A percentile compares a stretch with the other conserved stretches of the same genome.
These are phyloP conservation scores for Amyloporia xantha DNA, from an alignment of 768 basidiomycete genomes.

Conservation along the genomic window DNA sequence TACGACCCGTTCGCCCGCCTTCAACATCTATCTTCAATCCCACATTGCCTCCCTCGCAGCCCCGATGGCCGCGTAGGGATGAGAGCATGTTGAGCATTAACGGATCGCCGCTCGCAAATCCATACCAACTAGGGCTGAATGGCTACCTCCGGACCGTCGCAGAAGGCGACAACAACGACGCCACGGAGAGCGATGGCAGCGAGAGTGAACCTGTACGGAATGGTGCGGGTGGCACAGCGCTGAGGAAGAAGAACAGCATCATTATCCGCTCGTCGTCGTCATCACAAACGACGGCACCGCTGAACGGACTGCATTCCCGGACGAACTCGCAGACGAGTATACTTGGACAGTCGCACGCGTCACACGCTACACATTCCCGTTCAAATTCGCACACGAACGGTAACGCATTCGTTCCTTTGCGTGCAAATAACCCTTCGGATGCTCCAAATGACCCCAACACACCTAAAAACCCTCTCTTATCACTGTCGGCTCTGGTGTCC, in stretches of 20 bases:
- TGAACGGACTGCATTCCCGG: constrained; percentile 37
- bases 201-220: constrained; percentile 21
- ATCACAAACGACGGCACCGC: constrained; percentile 6
- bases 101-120: constrained; percentile 77
- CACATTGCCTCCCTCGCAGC: constrained; percentile 38
- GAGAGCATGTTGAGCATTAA: constrained; percentile 79
- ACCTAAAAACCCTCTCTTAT: constrained; percentile 7
- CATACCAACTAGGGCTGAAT: constrained; percentile 61
- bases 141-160: constrained; percentile 41
- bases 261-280: constrained; percentile 27
- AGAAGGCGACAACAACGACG: constrained; percentile 26
- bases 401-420: constrained; percentile 6
- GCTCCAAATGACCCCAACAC: constrained; percentile 7
- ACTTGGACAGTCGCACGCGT: constrained; percentile 27
- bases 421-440: constrained; percentile 7
- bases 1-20: constrained; percentile 31
- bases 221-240: constrained; percentile 18
- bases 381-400: constrained; percentile 15
- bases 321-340: constrained; percentile 47
- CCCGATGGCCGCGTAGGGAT: constrained; percentile 64
- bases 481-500: constrained; percentile 55
- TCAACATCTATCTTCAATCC: constrained; percentile 72
- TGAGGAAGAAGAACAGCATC: constrained; percentile 32
- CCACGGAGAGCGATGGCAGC: constrained; percentile 14
- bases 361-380: constrained; percentile 14